These are phyloP conservation scores for Spathaspora arborariae DNA, from an alignment of 805 yeast species.

Conservation along the genomic window DNA sequence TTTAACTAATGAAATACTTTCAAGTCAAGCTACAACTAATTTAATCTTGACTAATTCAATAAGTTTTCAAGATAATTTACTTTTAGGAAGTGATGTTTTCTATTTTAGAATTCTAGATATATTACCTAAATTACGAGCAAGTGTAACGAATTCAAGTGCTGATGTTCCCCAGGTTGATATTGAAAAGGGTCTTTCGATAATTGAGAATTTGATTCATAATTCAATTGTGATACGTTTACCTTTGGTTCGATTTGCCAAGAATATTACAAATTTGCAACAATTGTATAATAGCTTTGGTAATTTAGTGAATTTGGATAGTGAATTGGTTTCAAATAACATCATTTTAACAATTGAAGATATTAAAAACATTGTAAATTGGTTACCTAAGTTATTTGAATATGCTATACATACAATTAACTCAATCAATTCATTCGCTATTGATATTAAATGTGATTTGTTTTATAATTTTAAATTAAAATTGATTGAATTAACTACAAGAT, in stretches of 20 bases:
- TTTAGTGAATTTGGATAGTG: conserved; percentile 10
- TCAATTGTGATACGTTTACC: conserved; percentile 54
- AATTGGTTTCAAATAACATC: conserved; percentile 15
- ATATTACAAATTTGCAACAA: conserved; percentile 13
- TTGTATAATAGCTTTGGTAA: conserved; percentile 8
- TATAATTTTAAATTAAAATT: conserved; percentile 14
- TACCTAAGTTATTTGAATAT: conserved; percentile 37
- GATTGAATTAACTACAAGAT: conserved; percentile 8
- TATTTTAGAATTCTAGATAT: conserved; percentile 74
- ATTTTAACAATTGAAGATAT: conserved; percentile 15
- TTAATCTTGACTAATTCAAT: conserved; percentile 54
- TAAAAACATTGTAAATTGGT: conserved; percentile 18
- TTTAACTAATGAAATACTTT: conserved; percentile 62
- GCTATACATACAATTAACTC: conserved; percentile 18
- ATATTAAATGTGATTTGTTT: conserved; percentile 11
- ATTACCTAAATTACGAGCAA: conserved; percentile 71
- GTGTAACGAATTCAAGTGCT: conserved; percentile 56
- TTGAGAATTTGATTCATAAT: conserved; percentile 65
- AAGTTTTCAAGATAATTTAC: conserved; percentile 33
- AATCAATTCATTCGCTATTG: conserved; percentile 8
- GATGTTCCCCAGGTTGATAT: conserved; percentile 76
- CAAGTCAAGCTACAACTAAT: conserved; percentile 59
- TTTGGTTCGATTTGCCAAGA: conserved; percentile 28
- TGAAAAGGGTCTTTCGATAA: conserved; percentile 69
- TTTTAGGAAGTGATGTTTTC: conserved; percentile 44